Evolutionary conservation across 139 green algal species (phyloP).

Genomic region (Coelastrella sp.): DNA sequence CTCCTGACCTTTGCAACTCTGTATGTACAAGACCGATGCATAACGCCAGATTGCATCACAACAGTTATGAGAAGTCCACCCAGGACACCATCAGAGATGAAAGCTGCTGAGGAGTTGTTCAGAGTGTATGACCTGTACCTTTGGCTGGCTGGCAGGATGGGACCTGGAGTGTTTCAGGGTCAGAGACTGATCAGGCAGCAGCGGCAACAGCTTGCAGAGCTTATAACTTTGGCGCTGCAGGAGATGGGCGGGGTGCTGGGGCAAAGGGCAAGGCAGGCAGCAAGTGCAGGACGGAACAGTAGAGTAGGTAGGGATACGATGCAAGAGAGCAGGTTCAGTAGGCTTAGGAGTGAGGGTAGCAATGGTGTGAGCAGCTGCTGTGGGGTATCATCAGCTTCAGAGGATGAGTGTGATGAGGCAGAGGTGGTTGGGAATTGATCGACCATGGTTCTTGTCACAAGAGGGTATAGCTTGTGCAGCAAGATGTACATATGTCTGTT

Average conservation of each 20-base stretch:
- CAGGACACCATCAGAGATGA: conserved; percentile 42
- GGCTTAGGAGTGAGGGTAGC: neutral
- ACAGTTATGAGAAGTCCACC: neutral
- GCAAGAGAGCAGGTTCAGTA: neutral
- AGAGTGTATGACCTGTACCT: conserved; percentile 63
- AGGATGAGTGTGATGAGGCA: neutral
- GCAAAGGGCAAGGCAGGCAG: neutral
- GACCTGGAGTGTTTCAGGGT: conserved; percentile 20
- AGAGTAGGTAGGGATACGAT: neutral
- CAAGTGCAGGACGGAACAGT: neutral
- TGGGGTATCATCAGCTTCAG: neutral
- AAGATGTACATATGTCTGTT: too few species aligned
- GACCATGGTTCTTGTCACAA: too few species aligned
- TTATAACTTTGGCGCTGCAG: conserved; percentile 26
- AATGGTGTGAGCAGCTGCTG: neutral
- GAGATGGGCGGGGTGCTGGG: conserved; percentile 10
- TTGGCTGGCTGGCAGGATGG: conserved; percentile 45
- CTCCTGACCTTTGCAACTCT: conserved; percentile 19
- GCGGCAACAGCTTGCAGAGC: neutral
- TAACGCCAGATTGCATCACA: conserved; percentile 32
- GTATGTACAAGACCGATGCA: neutral
- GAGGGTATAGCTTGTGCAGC: too few species aligned
- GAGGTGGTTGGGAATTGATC: neutral
- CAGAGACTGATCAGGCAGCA: neutral
- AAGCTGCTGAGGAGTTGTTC: conserved; percentile 54